Percentiles rank a stretch among this genome's conserved stretches.
Conservation (phyloP, 768 basidiomycete species). For the Mycena belliarum region DNA sequence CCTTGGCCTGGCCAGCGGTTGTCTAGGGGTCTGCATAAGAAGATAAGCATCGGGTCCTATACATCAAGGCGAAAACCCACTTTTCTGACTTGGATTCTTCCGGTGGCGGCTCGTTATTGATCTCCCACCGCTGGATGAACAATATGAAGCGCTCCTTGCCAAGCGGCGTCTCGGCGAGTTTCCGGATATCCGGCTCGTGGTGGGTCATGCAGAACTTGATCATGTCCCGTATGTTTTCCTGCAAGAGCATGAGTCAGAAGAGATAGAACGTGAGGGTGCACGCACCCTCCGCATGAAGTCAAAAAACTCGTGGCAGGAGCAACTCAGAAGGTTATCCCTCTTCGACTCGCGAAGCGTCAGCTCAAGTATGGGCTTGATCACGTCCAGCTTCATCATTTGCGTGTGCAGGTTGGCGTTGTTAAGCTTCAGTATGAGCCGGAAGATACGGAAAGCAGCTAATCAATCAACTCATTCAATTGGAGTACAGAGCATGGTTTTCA, state of each 20-base stretch:
- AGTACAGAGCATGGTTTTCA: background rate
- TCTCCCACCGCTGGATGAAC: conserved; percentile 84
- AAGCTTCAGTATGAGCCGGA: conserved; percentile 80
- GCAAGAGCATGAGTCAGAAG: background rate
- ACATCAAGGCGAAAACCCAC: conserved; percentile 34
- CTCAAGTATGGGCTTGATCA: conserved; percentile 81
- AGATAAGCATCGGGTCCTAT: conserved; percentile 13
- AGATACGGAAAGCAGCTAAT: conserved; percentile 88
- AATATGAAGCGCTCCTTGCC: conserved; percentile 68
- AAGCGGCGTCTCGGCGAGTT: conserved; percentile 59
- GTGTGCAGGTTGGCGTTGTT: conserved; percentile 75
- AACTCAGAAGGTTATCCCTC: conserved; percentile 90
- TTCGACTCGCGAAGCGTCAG: conserved; percentile 80
- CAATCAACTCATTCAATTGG: conserved; percentile 15
- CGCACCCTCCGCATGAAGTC: conserved; percentile 86
- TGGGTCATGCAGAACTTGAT: conserved; percentile 83
- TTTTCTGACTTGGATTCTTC: conserved; percentile 50
- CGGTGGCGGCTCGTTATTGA: conserved; percentile 83
- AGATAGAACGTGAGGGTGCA: conserved; percentile 1
- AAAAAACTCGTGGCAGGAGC: conserved; percentile 95
- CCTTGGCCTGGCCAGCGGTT: conserved; percentile 50
- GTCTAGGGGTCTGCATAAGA: conserved; percentile 36
- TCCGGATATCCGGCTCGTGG: conserved; percentile 65
- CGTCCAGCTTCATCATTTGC: conserved; percentile 82
- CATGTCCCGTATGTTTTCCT: conserved; percentile 89